phyloP scores from a whole-genome alignment of 1,139 yeast species.

The Kurtzmaniella quercitrusa region DNA sequence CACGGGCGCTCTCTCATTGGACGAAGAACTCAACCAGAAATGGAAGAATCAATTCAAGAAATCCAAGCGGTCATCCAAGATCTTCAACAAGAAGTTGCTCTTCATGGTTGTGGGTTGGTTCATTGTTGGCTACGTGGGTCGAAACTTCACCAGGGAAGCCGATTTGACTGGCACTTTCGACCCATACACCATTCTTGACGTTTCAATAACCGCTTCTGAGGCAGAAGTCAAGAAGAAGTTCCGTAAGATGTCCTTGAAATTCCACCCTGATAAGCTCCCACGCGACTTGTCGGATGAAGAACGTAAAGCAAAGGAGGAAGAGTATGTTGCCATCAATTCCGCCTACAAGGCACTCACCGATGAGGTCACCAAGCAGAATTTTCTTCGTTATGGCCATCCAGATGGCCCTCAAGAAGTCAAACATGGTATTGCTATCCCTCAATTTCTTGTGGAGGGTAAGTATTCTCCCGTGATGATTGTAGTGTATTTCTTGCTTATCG shows the following conservation, averaged over 20 bases:
- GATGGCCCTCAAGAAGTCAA: conserved; percentile 94
- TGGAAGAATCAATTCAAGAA: conserved; percentile 23
- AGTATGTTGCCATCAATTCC: conserved; percentile 76
- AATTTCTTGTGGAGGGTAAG: conserved; percentile 81
- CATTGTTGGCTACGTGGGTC: conserved; percentile 46
- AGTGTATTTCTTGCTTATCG: conserved; percentile 67
- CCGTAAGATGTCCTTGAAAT: conserved; percentile 79
- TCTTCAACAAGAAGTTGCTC: conserved; percentile 43
- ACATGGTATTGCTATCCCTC: conserved; percentile 97
- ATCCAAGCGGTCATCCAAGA: conserved; percentile 30
- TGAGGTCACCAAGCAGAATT: conserved; percentile 78
- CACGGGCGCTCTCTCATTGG: conserved; percentile 30
- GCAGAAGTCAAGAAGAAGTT: conserved; percentile 77
- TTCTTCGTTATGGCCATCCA: conserved; percentile 88
- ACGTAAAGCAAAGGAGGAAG: conserved; percentile 59
- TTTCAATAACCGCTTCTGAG: conserved; percentile 64
- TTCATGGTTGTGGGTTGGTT: conserved; percentile 67
- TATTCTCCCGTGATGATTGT: conserved; percentile 65
- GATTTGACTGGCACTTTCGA: conserved; percentile 57
- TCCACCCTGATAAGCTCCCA: conserved; percentile 90
- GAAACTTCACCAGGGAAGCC: conserved; percentile 45
- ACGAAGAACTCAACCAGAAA: background rate
- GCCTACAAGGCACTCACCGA: conserved; percentile 96
- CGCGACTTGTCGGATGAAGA: conserved; percentile 62
- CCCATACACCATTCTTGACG: conserved; percentile 84